Evolutionary conservation across 2,329 filamentous ascomycete genomes (phyloP), one percentile per base, ranked within the genome.

Genomic region (Exophiala dermatitidis): DNA sequence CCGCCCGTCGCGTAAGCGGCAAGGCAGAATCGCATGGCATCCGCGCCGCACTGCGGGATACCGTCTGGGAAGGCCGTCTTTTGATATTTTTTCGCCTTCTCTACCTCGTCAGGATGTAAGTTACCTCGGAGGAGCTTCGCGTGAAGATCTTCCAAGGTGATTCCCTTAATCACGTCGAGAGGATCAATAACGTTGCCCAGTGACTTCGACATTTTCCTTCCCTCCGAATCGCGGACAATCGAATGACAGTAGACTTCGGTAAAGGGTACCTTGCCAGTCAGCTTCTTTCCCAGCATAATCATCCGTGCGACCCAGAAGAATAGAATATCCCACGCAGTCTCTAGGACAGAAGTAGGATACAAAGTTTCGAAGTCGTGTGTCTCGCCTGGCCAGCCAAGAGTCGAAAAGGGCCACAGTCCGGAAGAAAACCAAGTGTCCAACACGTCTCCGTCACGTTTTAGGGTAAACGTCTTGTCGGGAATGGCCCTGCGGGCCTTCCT

Each of bases 391-490:
- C 91, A 97, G 50, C 91, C 91, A 31, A 97, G 75, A 4, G 88
- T 96, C 42, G 86, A 88, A 73, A 95, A 95, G 1, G 91, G 91
- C 91, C 91, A 97, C 29, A 95, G 77, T 29, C 88, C 91, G 57
- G 88, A 91, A 31, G 87, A 93, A 75, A 96, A 97, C 91, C 91
- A 97, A 3, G 88, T 94, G 69, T 98, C 93, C 12, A 97, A 79
- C 51, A 95, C 90, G 70, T 98, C 93, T 60, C 87, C 86, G 64
- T 97, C 93, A 61, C 88, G 85, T 67, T 83, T 78, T 10, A 97
- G 78, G 1, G 77, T 83, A 69, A 94, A 93, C 46, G 83, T 88
- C 77, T 90, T 88, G 55, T 82, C 87, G 8, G 87, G 79, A 63
- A 90, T 85, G 65, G 90, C 89, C 65, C 82, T 81, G 66, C 84